A percentile compares a stretch with the other conserved stretches of the same genome.
Conservation (phyloP, 2,329 filamentous ascomycete species). For the Aspergillus phoenicis region DNA sequence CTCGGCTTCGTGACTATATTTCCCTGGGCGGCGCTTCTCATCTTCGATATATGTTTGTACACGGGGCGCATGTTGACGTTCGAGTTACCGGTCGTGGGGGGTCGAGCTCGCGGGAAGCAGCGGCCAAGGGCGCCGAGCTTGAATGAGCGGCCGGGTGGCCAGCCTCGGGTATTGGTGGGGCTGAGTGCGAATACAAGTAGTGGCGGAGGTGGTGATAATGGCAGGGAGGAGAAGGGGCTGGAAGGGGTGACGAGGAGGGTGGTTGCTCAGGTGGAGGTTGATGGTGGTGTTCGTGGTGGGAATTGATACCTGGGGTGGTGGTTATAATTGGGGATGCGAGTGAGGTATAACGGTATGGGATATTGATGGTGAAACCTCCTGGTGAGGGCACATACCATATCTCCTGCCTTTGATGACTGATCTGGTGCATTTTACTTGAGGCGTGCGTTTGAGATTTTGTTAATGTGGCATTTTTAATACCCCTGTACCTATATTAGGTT, state of each 20-base stretch:
- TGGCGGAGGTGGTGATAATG: background rate
- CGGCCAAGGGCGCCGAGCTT: constrained; percentile 65
- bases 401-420: background rate
- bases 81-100: constrained; percentile 62
- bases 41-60: constrained; percentile 67
- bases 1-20: constrained; percentile 63
- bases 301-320: background rate
- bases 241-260: constrained; percentile 14
- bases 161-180: constrained; percentile 34
- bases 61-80: constrained; percentile 60
- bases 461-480: too few relatives aligned
- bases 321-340: background rate
- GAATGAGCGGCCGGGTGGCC: constrained; percentile 58
- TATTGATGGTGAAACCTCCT: constrained; percentile 10
- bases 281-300: background rate
- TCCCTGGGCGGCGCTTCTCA: constrained; percentile 63
- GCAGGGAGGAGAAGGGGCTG: constrained; percentile 8
- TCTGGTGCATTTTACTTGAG: background rate
- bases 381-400: constrained; percentile 7
- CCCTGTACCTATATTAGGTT: too few relatives aligned
- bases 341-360: background rate
- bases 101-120: constrained; percentile 61
- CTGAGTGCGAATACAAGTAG: constrained; percentile 8
- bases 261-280: background rate
- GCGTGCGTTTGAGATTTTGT: background rate